A percentile compares a stretch with the other conserved stretches of the same genome.
Evolutionary conservation across 129 eudicot genomes (phyloP).

Genomic region (Mikania micrantha): DNA sequence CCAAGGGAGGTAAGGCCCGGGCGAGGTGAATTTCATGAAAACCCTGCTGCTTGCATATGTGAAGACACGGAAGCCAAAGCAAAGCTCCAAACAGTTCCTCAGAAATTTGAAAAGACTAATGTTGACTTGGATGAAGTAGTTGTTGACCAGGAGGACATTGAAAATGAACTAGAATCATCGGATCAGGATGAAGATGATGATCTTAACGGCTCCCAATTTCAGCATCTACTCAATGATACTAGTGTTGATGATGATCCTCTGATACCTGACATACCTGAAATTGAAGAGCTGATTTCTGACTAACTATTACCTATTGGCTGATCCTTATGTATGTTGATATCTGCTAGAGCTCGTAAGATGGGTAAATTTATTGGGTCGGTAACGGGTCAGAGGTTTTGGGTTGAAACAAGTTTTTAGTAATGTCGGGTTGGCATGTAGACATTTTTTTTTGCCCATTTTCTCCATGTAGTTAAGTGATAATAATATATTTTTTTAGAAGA

Average conservation of each 20-base stretch:
- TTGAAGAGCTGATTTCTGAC: conserved; percentile 87
- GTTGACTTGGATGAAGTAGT: conserved; percentile 16
- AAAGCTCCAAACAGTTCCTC: conserved; percentile 29
- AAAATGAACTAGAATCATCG: conserved; percentile 55
- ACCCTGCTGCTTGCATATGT: conserved; percentile 71
- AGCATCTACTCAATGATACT: conserved; percentile 41
- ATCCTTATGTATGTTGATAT: neutral
- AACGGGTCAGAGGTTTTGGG: neutral
- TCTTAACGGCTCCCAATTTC: conserved; percentile 30
- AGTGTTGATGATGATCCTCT: conserved; percentile 44
- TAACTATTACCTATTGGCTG: conserved; percentile 19
- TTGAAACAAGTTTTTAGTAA: neutral
- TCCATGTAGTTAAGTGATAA: neutral
- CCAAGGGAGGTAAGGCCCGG: conserved; percentile 80
- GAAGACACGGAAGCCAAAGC: conserved; percentile 57
- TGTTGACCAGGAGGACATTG: conserved; percentile 46
- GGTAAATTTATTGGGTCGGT: neutral
- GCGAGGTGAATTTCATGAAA: conserved; percentile 81
- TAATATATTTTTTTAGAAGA: neutral
- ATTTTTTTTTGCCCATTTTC: neutral
- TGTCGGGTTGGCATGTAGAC: neutral
- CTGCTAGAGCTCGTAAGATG: conserved; percentile 17
- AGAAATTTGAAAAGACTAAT: conserved; percentile 40
- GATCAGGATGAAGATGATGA: conserved; percentile 83
- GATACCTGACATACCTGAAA: conserved; percentile 61